Conservation (phyloP, 1,284 basidiomycete species). For the Austroboletus novae-zelandiae region DNA sequence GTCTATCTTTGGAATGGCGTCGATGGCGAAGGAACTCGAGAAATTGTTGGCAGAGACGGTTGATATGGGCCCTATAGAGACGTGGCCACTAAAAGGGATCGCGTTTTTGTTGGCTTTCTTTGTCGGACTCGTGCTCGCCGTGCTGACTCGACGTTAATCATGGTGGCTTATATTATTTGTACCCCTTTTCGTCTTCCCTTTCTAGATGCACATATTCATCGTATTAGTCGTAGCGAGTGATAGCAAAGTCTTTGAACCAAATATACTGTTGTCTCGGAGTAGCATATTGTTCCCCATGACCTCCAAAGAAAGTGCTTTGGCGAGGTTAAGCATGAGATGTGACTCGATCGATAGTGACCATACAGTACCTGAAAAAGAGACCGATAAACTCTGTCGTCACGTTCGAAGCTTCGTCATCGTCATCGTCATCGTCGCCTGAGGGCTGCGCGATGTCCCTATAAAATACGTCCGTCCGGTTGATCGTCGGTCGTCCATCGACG, state of each 20-base stretch:
- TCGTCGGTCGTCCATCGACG: constrained; percentile 53
- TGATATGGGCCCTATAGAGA: constrained; percentile 43
- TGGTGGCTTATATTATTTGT: background rate
- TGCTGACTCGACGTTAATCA: constrained; percentile 14
- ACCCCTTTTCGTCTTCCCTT: background rate
- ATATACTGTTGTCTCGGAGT: constrained; percentile 69
- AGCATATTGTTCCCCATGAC: constrained; percentile 61
- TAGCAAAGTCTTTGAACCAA: constrained; percentile 70
- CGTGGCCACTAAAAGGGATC: constrained; percentile 18
- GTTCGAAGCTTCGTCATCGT: constrained; percentile 3
- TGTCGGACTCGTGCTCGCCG: constrained; percentile 25
- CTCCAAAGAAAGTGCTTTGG: constrained; percentile 75
- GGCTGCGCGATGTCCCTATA: constrained; percentile 45
- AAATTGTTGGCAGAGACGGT: constrained; percentile 51
- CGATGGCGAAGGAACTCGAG: constrained; percentile 70
- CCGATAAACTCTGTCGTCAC: constrained; percentile 55
- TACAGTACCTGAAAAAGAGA: constrained; percentile 68
- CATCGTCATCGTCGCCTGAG: constrained; percentile 8
- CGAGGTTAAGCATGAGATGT: background rate
- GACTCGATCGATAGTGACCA: background rate
- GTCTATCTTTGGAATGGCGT: constrained; percentile 55
- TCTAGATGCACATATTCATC: background rate
- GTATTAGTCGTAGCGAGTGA: constrained; percentile 30
- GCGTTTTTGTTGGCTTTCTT: constrained; percentile 22
- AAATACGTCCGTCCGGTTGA: constrained; percentile 55